Evolutionary conservation across 768 basidiomycete species (phyloP), one percentile per base, ranked within the genome.

Genomic region (Pulveroboletus frians): DNA sequence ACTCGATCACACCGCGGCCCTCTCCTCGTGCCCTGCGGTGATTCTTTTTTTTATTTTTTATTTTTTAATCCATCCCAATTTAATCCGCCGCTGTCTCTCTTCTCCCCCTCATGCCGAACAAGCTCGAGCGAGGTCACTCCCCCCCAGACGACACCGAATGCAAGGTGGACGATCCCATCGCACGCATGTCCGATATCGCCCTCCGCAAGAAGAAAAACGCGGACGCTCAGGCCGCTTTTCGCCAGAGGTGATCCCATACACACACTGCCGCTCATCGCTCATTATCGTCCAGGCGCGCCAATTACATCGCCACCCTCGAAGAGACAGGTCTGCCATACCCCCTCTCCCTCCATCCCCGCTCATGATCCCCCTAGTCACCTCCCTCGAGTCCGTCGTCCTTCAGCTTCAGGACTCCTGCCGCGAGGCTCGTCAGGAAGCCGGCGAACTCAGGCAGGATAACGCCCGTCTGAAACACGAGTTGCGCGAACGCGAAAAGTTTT

Each of bases 181-280:
- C 72, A 39, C 76, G 77, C 54, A 64, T 83, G 64, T 76, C 83
- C 56, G 84, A 87, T 67, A 77, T 84, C 11, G 82, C 83, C 30
- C 74, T 86, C 59, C 73, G 88, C 55, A 89, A 88, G 73, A 88
- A 88, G 75, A 92, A 92, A 73, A 92, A 92, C 60, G 89, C 89
- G 31, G 86, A 90, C 63, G 89, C 89, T 3, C 89, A 92, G 69
- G 88, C 89, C 46, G 87, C 88, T 51, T 91, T 90, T 67, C 76
- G 87, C 54, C 85, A 84, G 42, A 71, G 87, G 56, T 68, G 42
- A 61, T 53, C 54, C 27, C 41, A 29, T 40, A 2, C 21, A 46
- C 32, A n/a, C 17, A n/a, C 31, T 29, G 21, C 9, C 43, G 38
- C 46, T 29, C n/a, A 49, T 53, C 30, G 52, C 52, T 64, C 48